Percentiles rank a stretch among this genome's conserved stretches.
Evolutionary conservation across 257 asterid species (phyloP).

Genomic region (Solanum acaule): DNA sequence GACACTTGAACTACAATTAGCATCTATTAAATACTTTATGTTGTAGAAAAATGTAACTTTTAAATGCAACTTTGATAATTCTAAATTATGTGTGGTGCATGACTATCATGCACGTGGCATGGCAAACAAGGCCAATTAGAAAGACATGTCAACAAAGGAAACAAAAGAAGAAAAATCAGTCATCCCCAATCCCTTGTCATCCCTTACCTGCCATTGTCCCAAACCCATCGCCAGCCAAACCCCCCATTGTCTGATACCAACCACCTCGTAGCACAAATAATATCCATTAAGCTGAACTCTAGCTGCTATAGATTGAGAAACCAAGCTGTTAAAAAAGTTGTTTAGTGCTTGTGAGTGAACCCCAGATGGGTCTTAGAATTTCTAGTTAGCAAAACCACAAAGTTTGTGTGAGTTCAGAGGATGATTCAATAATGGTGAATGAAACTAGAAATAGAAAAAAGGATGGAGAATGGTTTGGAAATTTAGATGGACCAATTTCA

Average conservation of each 20-base stretch:
- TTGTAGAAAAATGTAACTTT: neutral
- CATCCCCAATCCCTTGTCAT: too few relatives aligned
- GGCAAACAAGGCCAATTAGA: neutral
- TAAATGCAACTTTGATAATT: neutral
- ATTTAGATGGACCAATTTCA: too few relatives aligned
- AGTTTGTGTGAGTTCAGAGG: conserved; percentile 26
- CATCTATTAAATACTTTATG: neutral
- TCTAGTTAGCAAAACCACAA: conserved; percentile 77
- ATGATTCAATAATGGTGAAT: conserved; percentile 8
- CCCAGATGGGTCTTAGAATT: conserved; percentile 35
- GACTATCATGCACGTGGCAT: neutral
- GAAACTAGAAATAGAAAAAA: conserved; percentile 1
- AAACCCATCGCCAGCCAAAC: too few relatives aligned
- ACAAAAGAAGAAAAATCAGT: too few relatives aligned
- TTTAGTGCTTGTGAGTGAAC: conserved; percentile 26
- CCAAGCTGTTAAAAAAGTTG: conserved; percentile 26
- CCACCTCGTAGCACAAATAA: conserved; percentile 36
- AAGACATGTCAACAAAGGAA: neutral
- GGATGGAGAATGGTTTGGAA: too few relatives aligned
- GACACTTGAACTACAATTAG: neutral
- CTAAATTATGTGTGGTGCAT: neutral
- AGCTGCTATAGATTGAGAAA: conserved; percentile 50
- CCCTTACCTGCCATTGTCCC: too few relatives aligned
- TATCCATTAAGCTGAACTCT: conserved; percentile 66
- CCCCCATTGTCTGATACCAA: conserved; percentile 41